Conservation (phyloP, 2,329 filamentous ascomycete species). For the Ploettnerulaceae sp. region DNA sequence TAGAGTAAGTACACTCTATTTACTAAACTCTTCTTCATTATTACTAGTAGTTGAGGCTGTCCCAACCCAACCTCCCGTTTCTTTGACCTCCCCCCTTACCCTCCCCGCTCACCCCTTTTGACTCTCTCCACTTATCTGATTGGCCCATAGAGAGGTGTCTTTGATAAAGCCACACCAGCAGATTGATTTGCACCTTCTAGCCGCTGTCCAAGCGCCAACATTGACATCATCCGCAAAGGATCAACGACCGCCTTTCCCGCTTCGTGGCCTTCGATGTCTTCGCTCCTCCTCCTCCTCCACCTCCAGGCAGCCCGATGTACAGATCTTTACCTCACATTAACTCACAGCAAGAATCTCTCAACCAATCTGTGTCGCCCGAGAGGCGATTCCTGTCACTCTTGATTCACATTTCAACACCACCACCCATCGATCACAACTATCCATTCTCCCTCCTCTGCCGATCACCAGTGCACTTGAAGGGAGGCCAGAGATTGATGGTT, state of each 20-base stretch:
- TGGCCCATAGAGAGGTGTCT: too few species aligned
- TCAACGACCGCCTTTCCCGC: conserved; percentile 6
- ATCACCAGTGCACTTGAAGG: too few species aligned
- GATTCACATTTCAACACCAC: neutral
- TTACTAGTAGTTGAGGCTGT: too few species aligned
- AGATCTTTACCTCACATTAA: conserved; percentile 1
- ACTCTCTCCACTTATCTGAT: too few species aligned
- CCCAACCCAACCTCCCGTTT: too few species aligned
- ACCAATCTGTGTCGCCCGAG: neutral
- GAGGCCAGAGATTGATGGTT: too few species aligned
- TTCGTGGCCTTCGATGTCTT: conserved; percentile 2
- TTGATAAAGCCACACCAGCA: too few species aligned
- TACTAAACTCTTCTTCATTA: too few species aligned
- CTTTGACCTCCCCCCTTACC: too few species aligned
- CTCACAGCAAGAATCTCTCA: neutral
- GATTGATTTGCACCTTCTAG: neutral
- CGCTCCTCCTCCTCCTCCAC: too few species aligned
- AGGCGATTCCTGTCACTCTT: neutral
- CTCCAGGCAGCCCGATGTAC: conserved; percentile 2
- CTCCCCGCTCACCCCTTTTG: too few species aligned
- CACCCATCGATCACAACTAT: neutral
- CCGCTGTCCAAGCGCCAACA: neutral
- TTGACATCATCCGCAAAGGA: conserved; percentile 6
- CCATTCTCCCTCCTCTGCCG: neutral
- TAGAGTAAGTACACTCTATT: too few species aligned